phyloP scores from a whole-genome alignment of 139 green algal species.

The Chlorella sp. region DNA sequence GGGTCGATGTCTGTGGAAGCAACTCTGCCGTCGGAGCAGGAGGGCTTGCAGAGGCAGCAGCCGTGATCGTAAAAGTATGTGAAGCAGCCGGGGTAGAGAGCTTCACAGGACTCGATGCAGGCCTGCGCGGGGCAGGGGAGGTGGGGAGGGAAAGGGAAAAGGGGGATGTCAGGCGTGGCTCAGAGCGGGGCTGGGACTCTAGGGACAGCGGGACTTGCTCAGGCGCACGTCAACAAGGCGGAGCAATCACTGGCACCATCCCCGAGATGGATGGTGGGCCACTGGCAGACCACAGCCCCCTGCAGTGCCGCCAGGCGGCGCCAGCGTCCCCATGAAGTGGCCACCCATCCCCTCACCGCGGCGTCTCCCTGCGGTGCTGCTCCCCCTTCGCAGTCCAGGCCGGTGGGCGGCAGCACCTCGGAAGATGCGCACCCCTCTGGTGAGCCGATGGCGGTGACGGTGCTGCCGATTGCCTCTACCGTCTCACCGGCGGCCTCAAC shows the following conservation, averaged over 20 bases:
- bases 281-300: neutral
- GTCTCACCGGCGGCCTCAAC: neutral
- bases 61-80: neutral
- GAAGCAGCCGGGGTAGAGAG: constrained; percentile 2
- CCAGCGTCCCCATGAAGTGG: too few relatives aligned
- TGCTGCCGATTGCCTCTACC: neutral
- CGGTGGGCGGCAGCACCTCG: neutral
- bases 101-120: neutral
- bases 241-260: neutral
- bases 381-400: neutral
- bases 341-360: neutral
- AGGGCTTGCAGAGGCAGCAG: constrained; percentile 26
- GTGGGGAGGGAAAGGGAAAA: neutral
- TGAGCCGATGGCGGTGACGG: neutral
- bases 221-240: neutral
- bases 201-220: too few relatives aligned
- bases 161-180: neutral
- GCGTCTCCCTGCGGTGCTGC: neutral
- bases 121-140: neutral
- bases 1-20: neutral
- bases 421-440: neutral
- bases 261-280: too few relatives aligned
- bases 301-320: neutral
- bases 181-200: too few relatives aligned
- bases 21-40: neutral